phyloP scores from a whole-genome alignment of 768 basidiomycete genomes.

The Boletales sp. region DNA sequence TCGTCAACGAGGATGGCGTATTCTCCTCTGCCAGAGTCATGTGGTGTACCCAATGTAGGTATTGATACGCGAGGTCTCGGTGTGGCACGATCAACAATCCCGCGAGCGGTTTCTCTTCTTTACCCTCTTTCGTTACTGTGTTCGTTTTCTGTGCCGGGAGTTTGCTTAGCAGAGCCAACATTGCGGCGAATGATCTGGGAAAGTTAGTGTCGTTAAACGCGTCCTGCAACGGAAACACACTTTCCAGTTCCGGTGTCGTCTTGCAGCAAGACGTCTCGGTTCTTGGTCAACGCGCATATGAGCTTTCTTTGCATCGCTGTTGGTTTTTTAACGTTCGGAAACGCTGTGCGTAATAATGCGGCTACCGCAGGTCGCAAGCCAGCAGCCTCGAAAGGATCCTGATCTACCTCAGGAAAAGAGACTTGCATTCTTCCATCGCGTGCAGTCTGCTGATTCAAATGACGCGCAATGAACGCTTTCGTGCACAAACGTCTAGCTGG shows the following conservation, averaged over 20 bases:
- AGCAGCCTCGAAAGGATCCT: conserved; percentile 43
- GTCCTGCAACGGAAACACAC: conserved; percentile 38
- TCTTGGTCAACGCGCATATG: conserved; percentile 55
- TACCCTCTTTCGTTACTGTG: conserved; percentile 10
- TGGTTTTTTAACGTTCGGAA: conserved; percentile 56
- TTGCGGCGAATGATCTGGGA: conserved; percentile 65
- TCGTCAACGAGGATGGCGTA: conserved; percentile 34
- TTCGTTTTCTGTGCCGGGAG: conserved; percentile 31
- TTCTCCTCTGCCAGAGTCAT: conserved; percentile 36
- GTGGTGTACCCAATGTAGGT: conserved; percentile 60
- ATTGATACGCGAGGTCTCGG: conserved; percentile 66
- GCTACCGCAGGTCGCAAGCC: conserved; percentile 51
- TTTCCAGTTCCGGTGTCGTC: conserved; percentile 80
- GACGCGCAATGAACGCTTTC: conserved; percentile 20
- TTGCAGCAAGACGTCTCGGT: conserved; percentile 61
- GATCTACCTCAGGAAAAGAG: not conserved
- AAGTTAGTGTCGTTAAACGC: conserved; percentile 2
- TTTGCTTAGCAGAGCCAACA: conserved; percentile 64
- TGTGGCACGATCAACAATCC: conserved; percentile 70
- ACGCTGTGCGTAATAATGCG: conserved; percentile 50
- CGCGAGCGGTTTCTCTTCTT: conserved; percentile 36
- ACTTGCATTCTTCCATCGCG: not conserved
- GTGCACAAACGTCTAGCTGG: conserved; percentile 18
- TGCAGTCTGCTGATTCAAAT: conserved; percentile 24
- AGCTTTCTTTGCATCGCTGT: conserved; percentile 58